Percentiles rank a stretch among this genome's conserved stretches.
Conservation (phyloP, 768 basidiomycete species). For the Lentinula raphanica region DNA sequence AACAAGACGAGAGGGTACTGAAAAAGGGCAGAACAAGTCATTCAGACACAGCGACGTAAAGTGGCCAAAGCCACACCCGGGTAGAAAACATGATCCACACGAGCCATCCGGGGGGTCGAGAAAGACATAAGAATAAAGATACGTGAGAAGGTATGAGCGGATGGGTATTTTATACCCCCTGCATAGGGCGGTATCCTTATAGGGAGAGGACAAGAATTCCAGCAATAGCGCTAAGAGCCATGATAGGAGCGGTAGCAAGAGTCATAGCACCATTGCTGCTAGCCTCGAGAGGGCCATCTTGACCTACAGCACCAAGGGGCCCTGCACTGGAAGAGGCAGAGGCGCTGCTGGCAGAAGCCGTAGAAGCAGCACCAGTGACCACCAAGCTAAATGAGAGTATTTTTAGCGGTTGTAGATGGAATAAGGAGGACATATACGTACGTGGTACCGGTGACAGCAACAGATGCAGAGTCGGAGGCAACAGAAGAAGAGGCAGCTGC, state of each 20-base stretch:
- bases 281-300: slow-evolving; percentile 31
- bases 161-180: slow-evolving; percentile 5
- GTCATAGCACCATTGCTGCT: slow-evolving; percentile 32
- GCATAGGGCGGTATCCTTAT: slow-evolving; percentile 15
- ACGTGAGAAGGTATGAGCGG: not conserved
- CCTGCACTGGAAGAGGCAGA: slow-evolving; percentile 13
- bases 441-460: slow-evolving; percentile 9
- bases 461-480: slow-evolving; percentile 4
- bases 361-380: slow-evolving; percentile 12
- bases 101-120: slow-evolving; percentile 1
- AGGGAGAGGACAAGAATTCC: slow-evolving; percentile 23
- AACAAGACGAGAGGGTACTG: not conserved
- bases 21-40: not conserved
- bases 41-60: not conserved
- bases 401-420: not conserved
- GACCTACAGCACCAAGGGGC: slow-evolving; percentile 35
- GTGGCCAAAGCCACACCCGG: not conserved
- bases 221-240: slow-evolving; percentile 35
- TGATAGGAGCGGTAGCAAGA: slow-evolving; percentile 35
- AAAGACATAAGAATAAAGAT: slow-evolving; percentile 2
- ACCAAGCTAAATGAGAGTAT: slow-evolving; percentile 14
- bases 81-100: not conserved
- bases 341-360: slow-evolving; percentile 10
- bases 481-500: slow-evolving; percentile 5
- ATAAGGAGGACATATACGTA: slow-evolving; percentile 12